Evolutionary conservation across 495 filamentous ascomycete genomes (phyloP), one percentile per base, ranked within the genome.

Genomic region (Friedmanniomyces simplex): DNA sequence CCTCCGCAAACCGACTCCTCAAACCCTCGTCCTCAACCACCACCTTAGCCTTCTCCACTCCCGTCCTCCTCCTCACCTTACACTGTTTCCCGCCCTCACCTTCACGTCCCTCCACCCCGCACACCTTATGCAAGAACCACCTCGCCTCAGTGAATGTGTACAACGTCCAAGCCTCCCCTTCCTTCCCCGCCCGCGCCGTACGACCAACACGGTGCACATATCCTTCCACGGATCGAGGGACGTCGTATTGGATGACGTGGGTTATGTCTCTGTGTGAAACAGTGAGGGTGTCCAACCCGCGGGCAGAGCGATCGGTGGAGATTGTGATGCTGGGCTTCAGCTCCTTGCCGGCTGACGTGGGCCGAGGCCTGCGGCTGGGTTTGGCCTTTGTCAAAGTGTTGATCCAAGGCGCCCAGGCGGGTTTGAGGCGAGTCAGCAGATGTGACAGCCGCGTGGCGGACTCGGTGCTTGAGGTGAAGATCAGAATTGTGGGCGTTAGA

Each of bases 141-240:
- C 83, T 75, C 10, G 81, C 91, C 68, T 98, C 90, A 8, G 77
- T 77, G 59, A 86, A 78, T 36, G 82, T 84, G 26, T 91, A 76
- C 13, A 98, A 70, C 2, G 88, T 91, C 84, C 88, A 95, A 11
- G 91, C 89, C 37, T 79, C 76, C 0, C 93, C 93, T 7, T 72
- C 68, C 43, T 81, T 82, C 2, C 88, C 88, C 0, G 91, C 91
- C 67, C 91, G 75, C 11, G 91, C 91, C 0, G 93, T 96, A 54
- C 93, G 81, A 11, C 93, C 93, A 12, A 96, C 89, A 21, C 93
- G 85, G 70, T 98, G 93, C 13, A 97, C 85, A 63, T 97, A 98
- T 18, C 82, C 85, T 3, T 82, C 86, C 24, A 88, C 72, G 58
- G 81, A 86, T 10, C 80, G 78, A 0, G 93, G 94, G 34, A 97